A percentile compares a stretch with the other conserved stretches of the same genome.
phyloP scores from a whole-genome alignment of 2,329 filamentous ascomycete genomes.

The Botrytis byssoidea region DNA sequence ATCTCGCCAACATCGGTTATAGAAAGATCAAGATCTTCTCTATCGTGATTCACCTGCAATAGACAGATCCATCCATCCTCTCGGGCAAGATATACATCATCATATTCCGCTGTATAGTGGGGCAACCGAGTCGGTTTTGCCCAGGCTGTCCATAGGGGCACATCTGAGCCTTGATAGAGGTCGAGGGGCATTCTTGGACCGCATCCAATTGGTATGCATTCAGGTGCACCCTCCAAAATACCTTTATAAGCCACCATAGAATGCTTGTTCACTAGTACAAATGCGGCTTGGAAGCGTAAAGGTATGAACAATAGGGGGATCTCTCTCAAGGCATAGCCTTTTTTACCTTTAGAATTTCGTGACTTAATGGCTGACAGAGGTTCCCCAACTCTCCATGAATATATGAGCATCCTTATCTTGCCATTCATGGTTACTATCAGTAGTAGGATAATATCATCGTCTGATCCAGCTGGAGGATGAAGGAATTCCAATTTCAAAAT shows the following conservation, averaged over 20 bases:
- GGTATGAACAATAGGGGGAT: slow-evolving; percentile 72
- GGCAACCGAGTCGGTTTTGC: slow-evolving; percentile 67
- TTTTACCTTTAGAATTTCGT: slow-evolving; percentile 46
- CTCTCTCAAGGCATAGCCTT: slow-evolving; percentile 46
- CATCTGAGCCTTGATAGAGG: slow-evolving; percentile 44
- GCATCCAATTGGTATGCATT: slow-evolving; percentile 18
- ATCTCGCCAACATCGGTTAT: slow-evolving; percentile 60
- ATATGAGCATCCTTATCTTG: slow-evolving; percentile 53
- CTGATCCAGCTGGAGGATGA: slow-evolving; percentile 64
- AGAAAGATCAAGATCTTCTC: slow-evolving; percentile 52
- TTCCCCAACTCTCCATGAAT: slow-evolving; percentile 59
- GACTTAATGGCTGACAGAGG: slow-evolving; percentile 47
- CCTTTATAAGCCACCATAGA: slow-evolving; percentile 57
- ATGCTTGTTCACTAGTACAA: slow-evolving; percentile 63
- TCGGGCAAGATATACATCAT: slow-evolving; percentile 80
- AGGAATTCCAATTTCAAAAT: slow-evolving; percentile 88
- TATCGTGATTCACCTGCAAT: slow-evolving; percentile 61
- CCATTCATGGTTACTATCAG: slow-evolving; percentile 55
- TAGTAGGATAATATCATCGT: slow-evolving; percentile 72
- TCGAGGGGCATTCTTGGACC: neutral
- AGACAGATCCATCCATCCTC: slow-evolving; percentile 82
- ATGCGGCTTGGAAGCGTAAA: slow-evolving; percentile 66
- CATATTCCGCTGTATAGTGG: slow-evolving; percentile 61
- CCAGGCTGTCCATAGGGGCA: slow-evolving; percentile 80
- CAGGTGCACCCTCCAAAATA: slow-evolving; percentile 51